Percentiles rank a stretch among this genome's conserved stretches.
Conservation (phyloP, 139 green algal species). For the Closterium sp. region DNA sequence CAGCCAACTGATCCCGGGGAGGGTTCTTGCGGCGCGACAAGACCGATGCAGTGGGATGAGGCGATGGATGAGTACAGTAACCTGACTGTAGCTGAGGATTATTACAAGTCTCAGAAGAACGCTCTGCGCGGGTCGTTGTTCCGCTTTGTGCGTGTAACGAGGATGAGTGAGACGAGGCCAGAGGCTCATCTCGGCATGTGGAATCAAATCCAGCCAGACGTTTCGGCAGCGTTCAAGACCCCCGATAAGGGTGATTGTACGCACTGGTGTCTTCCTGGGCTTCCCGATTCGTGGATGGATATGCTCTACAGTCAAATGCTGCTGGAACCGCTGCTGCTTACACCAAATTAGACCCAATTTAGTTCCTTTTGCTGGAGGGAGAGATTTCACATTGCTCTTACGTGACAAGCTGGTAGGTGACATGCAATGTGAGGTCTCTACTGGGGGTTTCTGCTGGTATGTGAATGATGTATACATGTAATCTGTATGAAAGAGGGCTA, state of each 20-base stretch:
- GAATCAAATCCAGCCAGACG: not conserved
- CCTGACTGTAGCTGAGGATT: not conserved
- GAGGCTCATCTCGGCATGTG: not conserved
- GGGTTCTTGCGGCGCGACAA: not conserved
- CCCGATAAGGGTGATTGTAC: not conserved
- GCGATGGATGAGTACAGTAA: not conserved
- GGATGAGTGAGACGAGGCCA: not conserved
- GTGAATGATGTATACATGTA: too few relatives aligned
- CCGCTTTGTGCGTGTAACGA: not conserved
- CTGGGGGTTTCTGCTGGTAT: too few relatives aligned
- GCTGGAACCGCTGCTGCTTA: not conserved
- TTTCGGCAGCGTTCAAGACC: not conserved
- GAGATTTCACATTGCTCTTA: too few relatives aligned
- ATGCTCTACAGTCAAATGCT: conserved; percentile 11
- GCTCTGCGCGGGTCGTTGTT: not conserved
- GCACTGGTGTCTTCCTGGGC: conserved; percentile 1
- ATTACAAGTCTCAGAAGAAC: not conserved
- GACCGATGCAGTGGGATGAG: not conserved
- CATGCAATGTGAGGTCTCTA: too few relatives aligned
- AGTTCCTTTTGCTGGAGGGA: too few relatives aligned
- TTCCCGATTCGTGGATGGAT: not conserved
- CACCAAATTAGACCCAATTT: not conserved
- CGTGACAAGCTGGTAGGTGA: too few relatives aligned
- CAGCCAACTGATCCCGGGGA: not conserved
- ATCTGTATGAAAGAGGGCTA: too few relatives aligned